Evolutionary conservation across 768 basidiomycete genomes (phyloP), one percentile per base, ranked within the genome.

Genomic region (Suillus subluteus): DNA sequence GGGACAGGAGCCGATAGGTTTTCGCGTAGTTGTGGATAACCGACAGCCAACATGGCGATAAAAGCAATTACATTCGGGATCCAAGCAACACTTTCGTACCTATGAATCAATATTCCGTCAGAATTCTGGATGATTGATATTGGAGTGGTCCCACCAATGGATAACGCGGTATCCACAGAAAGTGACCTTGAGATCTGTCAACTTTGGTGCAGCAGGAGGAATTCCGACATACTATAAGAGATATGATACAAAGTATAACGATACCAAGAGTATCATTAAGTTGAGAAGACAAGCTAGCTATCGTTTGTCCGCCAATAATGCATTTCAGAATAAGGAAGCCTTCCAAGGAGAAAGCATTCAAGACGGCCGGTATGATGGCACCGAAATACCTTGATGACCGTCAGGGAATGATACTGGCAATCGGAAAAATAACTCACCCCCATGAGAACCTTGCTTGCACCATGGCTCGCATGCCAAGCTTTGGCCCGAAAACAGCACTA

Each of bases 371-470:
- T 48, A 48, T 48, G 46, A 48, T 23, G 0, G 46, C 46, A 48
- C 46, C 46, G 12, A 48, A 23, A 48, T 48, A 48, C 11, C 46
- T 48, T 48, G n/a, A 23, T 23, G 6, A 6, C 2, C 5, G 1
- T 48, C n/a, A 48, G 46, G 46, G 5, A 23, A 48, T 48, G 11
- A 48, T n/a, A 23, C 11, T 6, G 46, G 46, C n/a, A 48, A 48
- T 12, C 12, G 2, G 46, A 12, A 23, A 48, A n/a, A 48, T 48
- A 5, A 48, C 46, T 23, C 5, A 13, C 46, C 46, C 46, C 46
- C 46, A 48, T 48, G 46, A 48, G 12, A 48, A 48, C 46, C 46
- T 48, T n/a, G 46, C 46, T 48, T 48, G 46, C 23, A 48, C 46
- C 46, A 48, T 48, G 23, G 46, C n/a, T 23, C 46, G 46, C 46